Percentiles rank a stretch among this genome's conserved stretches.
phyloP scores from a whole-genome alignment of 345 rosid genomes.

The Melaleuca alternifolia region DNA sequence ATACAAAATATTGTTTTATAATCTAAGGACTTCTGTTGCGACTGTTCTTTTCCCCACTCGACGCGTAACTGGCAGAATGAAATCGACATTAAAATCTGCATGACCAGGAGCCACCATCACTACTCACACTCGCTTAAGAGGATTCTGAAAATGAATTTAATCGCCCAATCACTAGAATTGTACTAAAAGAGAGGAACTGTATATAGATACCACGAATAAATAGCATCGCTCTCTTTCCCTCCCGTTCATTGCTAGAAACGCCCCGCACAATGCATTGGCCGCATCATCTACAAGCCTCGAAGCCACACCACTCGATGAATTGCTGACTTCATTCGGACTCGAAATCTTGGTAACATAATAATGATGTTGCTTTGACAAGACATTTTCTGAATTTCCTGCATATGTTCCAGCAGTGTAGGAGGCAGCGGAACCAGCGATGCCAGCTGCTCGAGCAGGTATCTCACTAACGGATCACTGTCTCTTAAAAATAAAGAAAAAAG shows the following conservation, averaged over 20 bases:
- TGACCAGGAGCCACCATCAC: no score
- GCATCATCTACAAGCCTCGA: conserved; percentile 50
- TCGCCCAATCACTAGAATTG: no score
- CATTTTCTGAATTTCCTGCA: conserved; percentile 35
- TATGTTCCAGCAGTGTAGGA: conserved; percentile 27
- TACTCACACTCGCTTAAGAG: no score
- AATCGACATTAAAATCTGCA: no score
- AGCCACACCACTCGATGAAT: conserved; percentile 39
- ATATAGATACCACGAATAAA: no score
- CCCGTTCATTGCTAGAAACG: conserved; percentile 16
- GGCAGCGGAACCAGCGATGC: conserved; percentile 15
- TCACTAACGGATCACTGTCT: conserved; percentile 60
- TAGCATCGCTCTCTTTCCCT: not conserved
- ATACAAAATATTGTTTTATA: no score
- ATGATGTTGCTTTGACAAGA: conserved; percentile 20
- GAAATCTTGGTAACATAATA: conserved; percentile 25
- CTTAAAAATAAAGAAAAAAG: no score
- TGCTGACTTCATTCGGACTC: conserved; percentile 49
- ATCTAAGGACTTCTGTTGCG: no score
- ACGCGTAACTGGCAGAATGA: no score
- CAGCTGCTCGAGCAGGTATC: conserved; percentile 58
- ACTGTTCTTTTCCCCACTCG: no score
- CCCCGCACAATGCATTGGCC: not conserved
- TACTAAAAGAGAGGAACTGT: no score
- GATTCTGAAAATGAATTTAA: no score